Conservation (phyloP, 129 eudicot species). For the Escallonia herrerae region DNA sequence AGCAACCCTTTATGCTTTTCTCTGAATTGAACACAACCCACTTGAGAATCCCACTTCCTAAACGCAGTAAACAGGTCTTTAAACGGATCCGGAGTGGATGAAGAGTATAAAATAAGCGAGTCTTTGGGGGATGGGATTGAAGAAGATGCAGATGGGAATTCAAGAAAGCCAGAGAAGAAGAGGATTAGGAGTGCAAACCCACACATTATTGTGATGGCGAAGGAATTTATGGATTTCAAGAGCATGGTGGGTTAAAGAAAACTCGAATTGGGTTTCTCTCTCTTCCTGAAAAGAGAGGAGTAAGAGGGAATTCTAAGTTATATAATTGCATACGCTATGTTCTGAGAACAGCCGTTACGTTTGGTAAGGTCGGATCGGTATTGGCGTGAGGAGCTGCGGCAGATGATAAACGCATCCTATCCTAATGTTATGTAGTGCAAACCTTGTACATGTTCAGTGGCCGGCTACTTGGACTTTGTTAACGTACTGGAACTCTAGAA, state of each 20-base stretch:
- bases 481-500: too few species aligned
- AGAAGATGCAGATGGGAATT: constrained; percentile 53
- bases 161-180: constrained; percentile 49
- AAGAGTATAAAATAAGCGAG: not conserved
- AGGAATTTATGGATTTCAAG: constrained; percentile 51
- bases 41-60: constrained; percentile 74
- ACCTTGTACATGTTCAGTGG: too few species aligned
- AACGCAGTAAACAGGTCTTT: constrained; percentile 50
- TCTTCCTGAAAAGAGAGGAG: constrained; percentile 5
- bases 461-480: too few species aligned
- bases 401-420: too few species aligned
- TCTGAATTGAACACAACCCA: constrained; percentile 66
- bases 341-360: too few species aligned
- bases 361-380: too few species aligned
- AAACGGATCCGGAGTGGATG: constrained; percentile 57
- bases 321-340: too few species aligned
- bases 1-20: constrained; percentile 32
- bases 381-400: too few species aligned
- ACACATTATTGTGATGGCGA: constrained; percentile 45
- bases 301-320: too few species aligned
- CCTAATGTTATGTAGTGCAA: too few species aligned
- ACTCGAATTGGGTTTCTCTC: not conserved
- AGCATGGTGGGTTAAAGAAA: constrained; percentile 17
- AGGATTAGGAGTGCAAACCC: constrained; percentile 44
- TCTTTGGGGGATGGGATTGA: constrained; percentile 19